Percentiles rank a stretch among this genome's conserved stretches.
Conservation (phyloP, 768 basidiomycete genomes). For the Melanogaster broomeanus region DNA sequence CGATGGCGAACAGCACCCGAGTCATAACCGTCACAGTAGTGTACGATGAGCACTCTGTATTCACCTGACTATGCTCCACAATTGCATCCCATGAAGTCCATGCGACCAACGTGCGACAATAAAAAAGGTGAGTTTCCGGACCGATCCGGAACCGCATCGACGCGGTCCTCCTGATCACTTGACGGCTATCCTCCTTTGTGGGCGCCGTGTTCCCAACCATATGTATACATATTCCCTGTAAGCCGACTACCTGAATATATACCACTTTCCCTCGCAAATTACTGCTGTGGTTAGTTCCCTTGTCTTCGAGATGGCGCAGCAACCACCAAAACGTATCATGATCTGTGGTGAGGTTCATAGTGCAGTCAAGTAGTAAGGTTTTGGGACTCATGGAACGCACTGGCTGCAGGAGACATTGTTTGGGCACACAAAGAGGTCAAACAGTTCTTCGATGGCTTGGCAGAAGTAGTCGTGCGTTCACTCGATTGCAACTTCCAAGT, state of each 20-base stretch:
- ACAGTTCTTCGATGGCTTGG: conserved; percentile 61
- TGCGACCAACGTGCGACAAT: too few species aligned
- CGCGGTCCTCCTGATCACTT: background rate
- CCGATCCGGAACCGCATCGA: background rate
- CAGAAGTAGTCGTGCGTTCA: conserved; percentile 77
- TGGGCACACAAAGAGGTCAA: conserved; percentile 82
- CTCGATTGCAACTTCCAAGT: background rate
- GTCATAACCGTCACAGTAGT: too few species aligned
- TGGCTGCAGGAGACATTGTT: conserved; percentile 57
- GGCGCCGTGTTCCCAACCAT: background rate
- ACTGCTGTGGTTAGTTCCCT: background rate
- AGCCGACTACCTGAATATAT: background rate
- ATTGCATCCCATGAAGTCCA: too few species aligned
- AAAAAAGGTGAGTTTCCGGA: too few species aligned
- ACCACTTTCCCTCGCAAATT: background rate
- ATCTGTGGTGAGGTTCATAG: conserved; percentile 32
- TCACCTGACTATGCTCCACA: too few species aligned
- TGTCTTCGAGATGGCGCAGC: conserved; percentile 13
- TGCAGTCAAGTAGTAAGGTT: background rate
- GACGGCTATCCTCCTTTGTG: background rate
- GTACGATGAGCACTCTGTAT: too few species aligned
- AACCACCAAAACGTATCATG: conserved; percentile 32
- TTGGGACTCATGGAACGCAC: background rate
- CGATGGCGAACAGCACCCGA: too few species aligned
- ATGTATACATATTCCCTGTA: background rate